These are phyloP conservation scores for Glonium stellatum DNA, from an alignment of 495 filamentous ascomycete species.

Conservation along the genomic window DNA sequence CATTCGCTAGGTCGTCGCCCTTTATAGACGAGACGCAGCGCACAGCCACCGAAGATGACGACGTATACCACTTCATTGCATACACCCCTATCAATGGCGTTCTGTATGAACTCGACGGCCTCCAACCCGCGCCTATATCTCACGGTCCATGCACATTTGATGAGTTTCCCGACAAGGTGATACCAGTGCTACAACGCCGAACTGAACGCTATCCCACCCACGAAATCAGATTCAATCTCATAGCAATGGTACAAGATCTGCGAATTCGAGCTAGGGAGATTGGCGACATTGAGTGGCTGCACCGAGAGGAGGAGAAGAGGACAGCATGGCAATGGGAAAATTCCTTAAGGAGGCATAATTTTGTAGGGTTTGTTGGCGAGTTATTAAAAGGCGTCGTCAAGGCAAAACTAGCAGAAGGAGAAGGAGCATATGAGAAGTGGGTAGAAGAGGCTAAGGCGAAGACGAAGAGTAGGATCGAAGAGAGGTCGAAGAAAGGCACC, in stretches of 20 bases:
- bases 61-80: slow-evolving; percentile 96
- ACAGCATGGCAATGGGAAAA: slow-evolving; percentile 93
- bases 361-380: slow-evolving; percentile 92
- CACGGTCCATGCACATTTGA: slow-evolving; percentile 66
- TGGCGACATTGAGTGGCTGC: slow-evolving; percentile 71
- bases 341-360: slow-evolving; percentile 84
- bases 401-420: slow-evolving; percentile 54
- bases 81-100: slow-evolving; percentile 74
- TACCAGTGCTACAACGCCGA: slow-evolving; percentile 75
- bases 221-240: slow-evolving; percentile 92
- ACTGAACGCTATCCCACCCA: slow-evolving; percentile 77
- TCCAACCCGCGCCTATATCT: slow-evolving; percentile 84
- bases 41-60: slow-evolving; percentile 52
- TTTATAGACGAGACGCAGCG: slow-evolving; percentile 84
- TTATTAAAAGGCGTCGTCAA: slow-evolving; percentile 75
- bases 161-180: slow-evolving; percentile 74
- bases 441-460: slow-evolving; percentile 66
- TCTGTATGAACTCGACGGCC: slow-evolving; percentile 90
- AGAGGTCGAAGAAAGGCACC: slow-evolving; percentile 42
- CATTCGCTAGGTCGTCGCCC: slow-evolving; percentile 78
- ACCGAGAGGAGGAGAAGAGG: slow-evolving; percentile 77
- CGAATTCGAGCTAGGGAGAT: slow-evolving; percentile 67
- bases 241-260: slow-evolving; percentile 84
- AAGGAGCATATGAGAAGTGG: slow-evolving; percentile 69
- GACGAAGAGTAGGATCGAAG: slow-evolving; percentile 60